These are phyloP conservation scores for Plantago lanceolata DNA, from an alignment of 305 asterid species.

Conservation along the genomic window DNA sequence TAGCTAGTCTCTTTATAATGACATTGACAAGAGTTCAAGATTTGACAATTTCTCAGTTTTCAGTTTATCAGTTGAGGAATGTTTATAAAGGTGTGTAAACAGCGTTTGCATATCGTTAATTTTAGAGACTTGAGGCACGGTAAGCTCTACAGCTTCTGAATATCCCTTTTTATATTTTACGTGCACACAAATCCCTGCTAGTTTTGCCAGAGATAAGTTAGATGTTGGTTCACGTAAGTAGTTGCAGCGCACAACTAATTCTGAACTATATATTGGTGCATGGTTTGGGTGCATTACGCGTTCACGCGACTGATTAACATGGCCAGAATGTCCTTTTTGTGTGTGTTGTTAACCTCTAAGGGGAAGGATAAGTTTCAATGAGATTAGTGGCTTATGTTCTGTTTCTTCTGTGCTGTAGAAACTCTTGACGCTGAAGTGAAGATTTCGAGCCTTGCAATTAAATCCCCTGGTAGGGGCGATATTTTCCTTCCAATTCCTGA, in stretches of 20 bases:
- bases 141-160: background rate
- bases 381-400: background rate
- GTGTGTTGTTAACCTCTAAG: background rate
- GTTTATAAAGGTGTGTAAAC: background rate
- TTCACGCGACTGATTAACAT: no score
- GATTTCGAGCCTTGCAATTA: constrained; percentile 75
- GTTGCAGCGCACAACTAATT: background rate
- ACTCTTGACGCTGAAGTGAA: constrained; percentile 84
- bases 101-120: background rate
- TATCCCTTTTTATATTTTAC: no score
- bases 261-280: background rate
- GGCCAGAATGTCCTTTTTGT: no score
- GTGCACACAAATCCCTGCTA: background rate
- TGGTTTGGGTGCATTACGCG: background rate
- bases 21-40: background rate
- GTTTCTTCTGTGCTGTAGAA: constrained; percentile 38
- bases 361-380: background rate
- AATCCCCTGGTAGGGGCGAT: constrained; percentile 69
- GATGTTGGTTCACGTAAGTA: background rate
- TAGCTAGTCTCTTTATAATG: no score
- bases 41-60: background rate
- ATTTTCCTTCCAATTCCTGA: constrained; percentile 75
- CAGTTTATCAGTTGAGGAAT: background rate
- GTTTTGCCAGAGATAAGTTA: background rate
- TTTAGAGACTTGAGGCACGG: no score